Evolutionary conservation across 768 basidiomycete species (phyloP), one percentile per base, ranked within the genome.

Genomic region (Obba rivulosa): DNA sequence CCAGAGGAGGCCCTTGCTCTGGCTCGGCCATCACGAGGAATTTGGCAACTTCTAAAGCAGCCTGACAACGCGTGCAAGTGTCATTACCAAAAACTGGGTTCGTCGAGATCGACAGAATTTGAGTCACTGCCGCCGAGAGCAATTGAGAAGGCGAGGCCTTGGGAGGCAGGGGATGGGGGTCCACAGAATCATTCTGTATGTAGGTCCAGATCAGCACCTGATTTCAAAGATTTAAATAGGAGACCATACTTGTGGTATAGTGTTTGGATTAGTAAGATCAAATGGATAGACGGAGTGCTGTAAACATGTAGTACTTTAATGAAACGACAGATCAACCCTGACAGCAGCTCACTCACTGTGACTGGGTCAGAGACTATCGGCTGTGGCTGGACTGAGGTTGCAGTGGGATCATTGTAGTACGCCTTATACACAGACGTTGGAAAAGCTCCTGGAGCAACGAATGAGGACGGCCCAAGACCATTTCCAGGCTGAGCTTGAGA

Each of bases 351-450:
- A 41, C 62, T 48, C 53, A 85, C 86, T 22, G 75, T 74, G 25
- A 87, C 76, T 8, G 84, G 81, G 60, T 89, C 86, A 13, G 84
- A 78, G 34, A 89, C 75, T 50, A 87, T 73, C n/a, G 86, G 87
- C 64, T 89, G 87, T 3, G 80, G 80, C 60, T 89, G 87, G 1
- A 73, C 78, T 11, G 77, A 76, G 2, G 87, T 88, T 25, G 78
- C 81, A 1, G 84, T 87, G 25, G 87, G 85, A 53, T 75, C 66
- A 62, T 87, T 87, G 66, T 81, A 86, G 62, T 87, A 89, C 44
- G 70, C 60, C n/a, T 69, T 59, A 62, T 80, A 89, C 34, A 75
- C 66, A 4, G 81, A 76, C 2, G 83, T 83, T 1, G 86, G 85
- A 61, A 86, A 87, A 3, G 66, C 57, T 23, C 83, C 84, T 4